A percentile compares a stretch with the other conserved stretches of the same genome.
These are phyloP conservation scores for Phaeodactylum tricornutum DNA, from an alignment of 108 stramenopile genomes.

Conservation along the genomic window DNA sequence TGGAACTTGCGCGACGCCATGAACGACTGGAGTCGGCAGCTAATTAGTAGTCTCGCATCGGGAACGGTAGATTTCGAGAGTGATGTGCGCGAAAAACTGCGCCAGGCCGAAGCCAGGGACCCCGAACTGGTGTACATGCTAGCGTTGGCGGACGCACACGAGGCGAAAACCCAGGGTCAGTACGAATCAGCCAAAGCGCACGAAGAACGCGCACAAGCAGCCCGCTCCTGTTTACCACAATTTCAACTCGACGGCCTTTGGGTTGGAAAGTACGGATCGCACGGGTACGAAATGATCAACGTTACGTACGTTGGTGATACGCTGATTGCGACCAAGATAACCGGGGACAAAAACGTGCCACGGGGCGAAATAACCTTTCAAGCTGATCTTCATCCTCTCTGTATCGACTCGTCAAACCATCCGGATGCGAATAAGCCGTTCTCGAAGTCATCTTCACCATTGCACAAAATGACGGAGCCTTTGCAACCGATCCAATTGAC, in stretches of 20 bases:
- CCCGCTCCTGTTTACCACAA: constrained; percentile 46
- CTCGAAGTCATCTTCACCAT: no score
- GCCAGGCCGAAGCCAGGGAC: constrained; percentile 27
- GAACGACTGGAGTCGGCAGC: constrained; percentile 13
- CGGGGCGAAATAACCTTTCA: constrained; percentile 54
- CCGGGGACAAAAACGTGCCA: constrained; percentile 63
- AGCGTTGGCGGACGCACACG: constrained; percentile 17
- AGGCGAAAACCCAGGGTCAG: constrained; percentile 32
- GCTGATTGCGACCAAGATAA: constrained; percentile 60
- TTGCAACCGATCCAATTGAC: constrained; percentile 62
- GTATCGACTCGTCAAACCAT: not conserved
- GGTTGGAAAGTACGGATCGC: constrained; percentile 69
- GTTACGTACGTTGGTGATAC: constrained; percentile 57
- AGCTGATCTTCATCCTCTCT: constrained; percentile 43
- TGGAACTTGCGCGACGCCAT: constrained; percentile 32
- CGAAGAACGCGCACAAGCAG: constrained; percentile 24
- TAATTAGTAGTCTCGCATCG: constrained; percentile 21
- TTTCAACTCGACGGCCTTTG: constrained; percentile 66
- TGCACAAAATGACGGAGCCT: not conserved
- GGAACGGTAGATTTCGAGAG: constrained; percentile 13
- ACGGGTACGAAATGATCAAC: constrained; percentile 81
- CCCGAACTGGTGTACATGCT: constrained; percentile 39
- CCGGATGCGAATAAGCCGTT: not conserved
- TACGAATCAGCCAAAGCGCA: constrained; percentile 17
- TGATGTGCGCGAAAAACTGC: constrained; percentile 24